Conservation (phyloP, 2,329 filamentous ascomycete genomes). For the Trichoderma gracile region DNA sequence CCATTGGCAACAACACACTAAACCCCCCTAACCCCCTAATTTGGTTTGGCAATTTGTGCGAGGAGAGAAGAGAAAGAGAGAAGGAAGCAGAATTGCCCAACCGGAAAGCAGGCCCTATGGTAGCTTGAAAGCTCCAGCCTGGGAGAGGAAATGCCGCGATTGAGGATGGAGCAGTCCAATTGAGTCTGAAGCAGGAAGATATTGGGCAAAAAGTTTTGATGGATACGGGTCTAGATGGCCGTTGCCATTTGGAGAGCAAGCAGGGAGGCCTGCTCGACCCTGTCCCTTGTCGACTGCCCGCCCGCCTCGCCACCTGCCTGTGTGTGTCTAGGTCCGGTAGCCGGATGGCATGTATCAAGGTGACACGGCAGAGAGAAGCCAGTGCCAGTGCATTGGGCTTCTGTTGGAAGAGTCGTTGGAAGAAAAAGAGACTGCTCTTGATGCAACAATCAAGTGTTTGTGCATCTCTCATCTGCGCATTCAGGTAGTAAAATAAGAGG, state of each 20-base stretch:
- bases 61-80: slow-evolving; percentile 28
- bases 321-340: neutral
- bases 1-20: slow-evolving; percentile 39
- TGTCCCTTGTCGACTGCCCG: slow-evolving; percentile 8
- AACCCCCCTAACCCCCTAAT: slow-evolving; percentile 34
- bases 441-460: slow-evolving; percentile 35
- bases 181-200: slow-evolving; percentile 28
- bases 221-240: slow-evolving; percentile 26
- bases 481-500: slow-evolving; percentile 27
- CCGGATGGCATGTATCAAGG: slow-evolving; percentile 14
- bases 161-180: slow-evolving; percentile 24
- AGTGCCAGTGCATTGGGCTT: slow-evolving; percentile 34
- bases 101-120: slow-evolving; percentile 51
- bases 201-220: slow-evolving; percentile 26
- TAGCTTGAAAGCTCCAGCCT: slow-evolving; percentile 68
- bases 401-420: slow-evolving; percentile 4
- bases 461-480: slow-evolving; percentile 29
- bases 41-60: slow-evolving; percentile 42
- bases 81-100: slow-evolving; percentile 26
- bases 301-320: neutral
- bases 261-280: slow-evolving; percentile 15
- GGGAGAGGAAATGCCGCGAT: slow-evolving; percentile 36
- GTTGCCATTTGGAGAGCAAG: slow-evolving; percentile 25
- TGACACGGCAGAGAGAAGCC: slow-evolving; percentile 24
- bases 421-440: slow-evolving; percentile 27